A percentile compares a stretch with the other conserved stretches of the same genome.
These are phyloP conservation scores for Wickerhamomyces sp. DNA, from an alignment of 1,139 yeast genomes.

Conservation along the genomic window DNA sequence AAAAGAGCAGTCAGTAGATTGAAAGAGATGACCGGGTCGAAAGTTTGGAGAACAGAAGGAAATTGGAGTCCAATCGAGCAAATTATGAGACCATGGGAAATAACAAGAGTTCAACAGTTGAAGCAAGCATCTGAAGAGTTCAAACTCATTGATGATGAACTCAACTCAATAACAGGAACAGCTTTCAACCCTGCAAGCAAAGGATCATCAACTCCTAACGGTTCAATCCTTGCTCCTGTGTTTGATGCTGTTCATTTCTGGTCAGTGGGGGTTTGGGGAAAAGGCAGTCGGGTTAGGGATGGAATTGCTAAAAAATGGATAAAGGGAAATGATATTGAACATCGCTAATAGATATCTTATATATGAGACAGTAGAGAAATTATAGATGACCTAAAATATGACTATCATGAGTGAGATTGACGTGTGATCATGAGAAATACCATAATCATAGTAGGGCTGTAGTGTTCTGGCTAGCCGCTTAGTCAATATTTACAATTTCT, in stretches of 20 bases:
- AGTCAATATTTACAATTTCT: too few species aligned
- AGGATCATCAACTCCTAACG: not conserved
- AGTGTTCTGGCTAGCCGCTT: too few species aligned
- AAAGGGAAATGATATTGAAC: slow-evolving; percentile 25
- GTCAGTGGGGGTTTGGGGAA: slow-evolving; percentile 63
- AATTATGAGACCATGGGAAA: slow-evolving; percentile 61
- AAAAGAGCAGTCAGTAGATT: slow-evolving; percentile 67
- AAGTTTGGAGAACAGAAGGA: slow-evolving; percentile 41
- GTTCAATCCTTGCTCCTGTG: slow-evolving; percentile 38
- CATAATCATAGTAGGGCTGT: too few species aligned
- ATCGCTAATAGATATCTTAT: not conserved
- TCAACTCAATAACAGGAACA: slow-evolving; percentile 10
- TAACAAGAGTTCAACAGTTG: slow-evolving; percentile 3
- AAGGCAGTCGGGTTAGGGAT: slow-evolving; percentile 46
- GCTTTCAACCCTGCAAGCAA: slow-evolving; percentile 5
- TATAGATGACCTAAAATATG: too few species aligned
- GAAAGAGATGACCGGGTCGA: slow-evolving; percentile 60
- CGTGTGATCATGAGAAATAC: too few species aligned
- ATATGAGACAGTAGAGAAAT: too few species aligned
- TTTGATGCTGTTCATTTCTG: slow-evolving; percentile 53
- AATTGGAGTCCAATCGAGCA: slow-evolving; percentile 54
- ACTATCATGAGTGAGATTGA: too few species aligned
- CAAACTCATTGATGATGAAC: slow-evolving; percentile 6
- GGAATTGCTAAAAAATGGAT: slow-evolving; percentile 49
- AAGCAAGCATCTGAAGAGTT: not conserved